These are phyloP conservation scores for Lichtheimia hyalospora DNA, from an alignment of 371 early-diverging fungal genomes.

Conservation along the genomic window DNA sequence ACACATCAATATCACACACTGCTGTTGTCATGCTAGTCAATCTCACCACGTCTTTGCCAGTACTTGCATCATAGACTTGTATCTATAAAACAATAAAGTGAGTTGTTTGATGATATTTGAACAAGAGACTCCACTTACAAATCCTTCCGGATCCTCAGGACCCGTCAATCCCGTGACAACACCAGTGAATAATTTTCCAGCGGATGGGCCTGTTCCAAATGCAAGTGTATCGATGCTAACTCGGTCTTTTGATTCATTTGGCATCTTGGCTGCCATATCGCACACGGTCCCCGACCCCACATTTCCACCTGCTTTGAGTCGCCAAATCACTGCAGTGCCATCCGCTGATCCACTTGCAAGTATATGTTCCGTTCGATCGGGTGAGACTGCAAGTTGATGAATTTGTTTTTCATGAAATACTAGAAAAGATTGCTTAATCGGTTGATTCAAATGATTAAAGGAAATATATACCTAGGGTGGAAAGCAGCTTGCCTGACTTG, in stretches of 20 bases:
- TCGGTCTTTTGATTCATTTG: constrained; percentile 9
- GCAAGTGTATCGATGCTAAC: constrained; percentile 31
- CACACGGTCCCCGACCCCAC: constrained; percentile 29
- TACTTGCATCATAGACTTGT: constrained; percentile 24
- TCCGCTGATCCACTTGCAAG: constrained; percentile 37
- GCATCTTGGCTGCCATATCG: constrained; percentile 14
- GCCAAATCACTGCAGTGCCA: constrained; percentile 40
- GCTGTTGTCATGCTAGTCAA: constrained; percentile 28
- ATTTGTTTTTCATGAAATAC: constrained; percentile 9
- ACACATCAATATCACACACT: constrained; percentile 29
- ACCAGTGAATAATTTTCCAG: constrained; percentile 27
- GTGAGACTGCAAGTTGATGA: constrained; percentile 14
- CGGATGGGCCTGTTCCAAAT: constrained; percentile 31
- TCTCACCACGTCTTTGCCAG: constrained; percentile 2
- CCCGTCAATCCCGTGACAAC: constrained; percentile 10
- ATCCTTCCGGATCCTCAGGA: background rate
- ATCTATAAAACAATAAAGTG: no score
- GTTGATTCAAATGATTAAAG: background rate
- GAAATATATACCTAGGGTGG: constrained; percentile 35
- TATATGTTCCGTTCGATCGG: constrained; percentile 17
- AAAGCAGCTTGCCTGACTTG: constrained; percentile 20
- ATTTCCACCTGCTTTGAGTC: constrained; percentile 22
- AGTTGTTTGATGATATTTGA: background rate
- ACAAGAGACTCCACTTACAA: background rate
- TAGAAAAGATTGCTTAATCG: background rate